Evolutionary conservation across 2,329 filamentous ascomycete genomes (phyloP).

Genomic region (Atkinsonella texensis): DNA sequence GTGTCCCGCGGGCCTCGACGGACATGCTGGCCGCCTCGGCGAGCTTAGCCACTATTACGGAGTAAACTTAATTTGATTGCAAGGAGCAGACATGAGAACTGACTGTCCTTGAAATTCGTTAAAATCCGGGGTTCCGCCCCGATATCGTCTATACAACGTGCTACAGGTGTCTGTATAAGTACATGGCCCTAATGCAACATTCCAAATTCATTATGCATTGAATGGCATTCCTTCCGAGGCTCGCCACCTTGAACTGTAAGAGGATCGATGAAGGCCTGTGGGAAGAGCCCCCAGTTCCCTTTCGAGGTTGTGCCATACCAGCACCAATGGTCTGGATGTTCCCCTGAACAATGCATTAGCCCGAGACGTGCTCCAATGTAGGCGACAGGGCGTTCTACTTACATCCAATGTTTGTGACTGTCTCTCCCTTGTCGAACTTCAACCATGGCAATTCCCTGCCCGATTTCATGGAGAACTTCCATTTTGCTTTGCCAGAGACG

Average conservation of each 20-base stretch:
- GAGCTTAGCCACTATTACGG: no score
- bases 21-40: no score
- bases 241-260: slow-evolving; percentile 27
- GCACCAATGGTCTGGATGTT: slow-evolving; percentile 40
- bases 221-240: not conserved
- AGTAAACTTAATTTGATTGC: no score
- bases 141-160: no score
- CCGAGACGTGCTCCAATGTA: not conserved
- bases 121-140: no score
- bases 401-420: slow-evolving; percentile 52
- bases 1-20: no score
- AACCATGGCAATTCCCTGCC: slow-evolving; percentile 37
- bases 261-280: slow-evolving; percentile 35
- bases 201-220: not conserved
- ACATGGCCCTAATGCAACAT: not conserved
- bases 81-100: no score
- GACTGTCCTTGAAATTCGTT: no score
- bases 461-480: slow-evolving; percentile 39
- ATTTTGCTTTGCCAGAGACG: slow-evolving; percentile 36
- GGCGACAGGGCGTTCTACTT: slow-evolving; percentile 15
- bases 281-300: slow-evolving; percentile 41
- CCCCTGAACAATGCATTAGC: slow-evolving; percentile 20
- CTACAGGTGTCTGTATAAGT: not conserved
- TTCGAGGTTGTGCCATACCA: slow-evolving; percentile 41
- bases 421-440: slow-evolving; percentile 54